A percentile compares a stretch with the other conserved stretches of the same genome.
phyloP scores from a whole-genome alignment of 2,329 filamentous ascomycete genomes.

The Trichoderma sp. region DNA sequence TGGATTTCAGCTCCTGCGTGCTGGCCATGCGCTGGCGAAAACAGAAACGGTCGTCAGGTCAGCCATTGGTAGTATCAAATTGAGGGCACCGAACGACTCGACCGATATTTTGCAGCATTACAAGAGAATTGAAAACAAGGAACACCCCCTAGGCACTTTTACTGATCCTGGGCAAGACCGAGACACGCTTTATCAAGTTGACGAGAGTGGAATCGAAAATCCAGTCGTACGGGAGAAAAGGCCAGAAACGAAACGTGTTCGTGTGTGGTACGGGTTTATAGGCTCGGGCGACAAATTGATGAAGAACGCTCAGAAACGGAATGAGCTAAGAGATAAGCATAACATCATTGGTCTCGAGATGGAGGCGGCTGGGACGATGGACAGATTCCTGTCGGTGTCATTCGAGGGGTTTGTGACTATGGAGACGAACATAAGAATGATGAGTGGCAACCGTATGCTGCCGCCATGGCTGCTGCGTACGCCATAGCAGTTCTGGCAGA shows the following conservation, averaged over 20 bases:
- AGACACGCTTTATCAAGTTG: constrained; percentile 26
- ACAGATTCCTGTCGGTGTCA: constrained; percentile 12
- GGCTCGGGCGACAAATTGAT: constrained; percentile 17
- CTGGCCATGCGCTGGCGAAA: constrained; percentile 26
- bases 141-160: constrained; percentile 28
- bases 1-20: constrained; percentile 28
- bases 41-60: constrained; percentile 34
- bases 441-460: constrained; percentile 16
- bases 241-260: constrained; percentile 24
- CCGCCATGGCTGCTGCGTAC: constrained; percentile 18
- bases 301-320: not conserved
- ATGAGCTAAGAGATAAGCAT: constrained; percentile 15
- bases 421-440: constrained; percentile 15
- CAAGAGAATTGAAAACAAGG: constrained; percentile 25
- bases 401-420: constrained; percentile 17
- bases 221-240: constrained; percentile 22
- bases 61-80: constrained; percentile 34
- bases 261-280: constrained; percentile 31
- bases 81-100: constrained; percentile 25
- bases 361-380: constrained; percentile 18
- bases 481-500: not conserved
- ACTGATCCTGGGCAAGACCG: constrained; percentile 32
- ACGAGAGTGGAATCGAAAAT: not conserved
- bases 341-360: constrained; percentile 22
- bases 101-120: constrained; percentile 26